Conservation (phyloP, 2,329 filamentous ascomycete species). For the Aspergillus clavatus region DNA sequence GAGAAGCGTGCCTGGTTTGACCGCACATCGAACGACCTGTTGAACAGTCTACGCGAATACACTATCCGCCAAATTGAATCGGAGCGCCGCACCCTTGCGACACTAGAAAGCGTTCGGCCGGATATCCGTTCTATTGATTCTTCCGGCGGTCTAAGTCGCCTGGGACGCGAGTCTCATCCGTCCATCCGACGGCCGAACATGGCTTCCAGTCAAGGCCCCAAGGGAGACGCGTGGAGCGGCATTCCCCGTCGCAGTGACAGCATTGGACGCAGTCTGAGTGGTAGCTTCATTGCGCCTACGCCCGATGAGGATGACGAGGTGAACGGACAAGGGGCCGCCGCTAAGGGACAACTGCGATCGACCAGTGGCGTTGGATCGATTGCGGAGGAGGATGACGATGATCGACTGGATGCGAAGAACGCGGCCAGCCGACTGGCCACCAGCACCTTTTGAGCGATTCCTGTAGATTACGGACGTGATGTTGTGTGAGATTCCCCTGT, state of each 20-base stretch:
- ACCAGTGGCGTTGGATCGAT: slow-evolving; percentile 44
- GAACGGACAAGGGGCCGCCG: slow-evolving; percentile 38
- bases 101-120: slow-evolving; percentile 86
- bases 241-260: slow-evolving; percentile 78
- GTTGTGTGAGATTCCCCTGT: slow-evolving; percentile 30
- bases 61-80: slow-evolving; percentile 93
- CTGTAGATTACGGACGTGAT: slow-evolving; percentile 34
- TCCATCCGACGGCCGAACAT: slow-evolving; percentile 67
- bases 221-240: slow-evolving; percentile 97
- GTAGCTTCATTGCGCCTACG: slow-evolving; percentile 62
- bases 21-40: slow-evolving; percentile 77
- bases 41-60: slow-evolving; percentile 81
- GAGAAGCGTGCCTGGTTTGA: slow-evolving; percentile 91
- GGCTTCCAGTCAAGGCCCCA: slow-evolving; percentile 86
- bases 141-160: slow-evolving; percentile 79
- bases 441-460: slow-evolving; percentile 70
- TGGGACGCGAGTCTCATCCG: slow-evolving; percentile 86
- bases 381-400: slow-evolving; percentile 66
- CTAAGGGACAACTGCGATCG: slow-evolving; percentile 45
- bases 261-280: slow-evolving; percentile 70
- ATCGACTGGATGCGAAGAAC: slow-evolving; percentile 90
- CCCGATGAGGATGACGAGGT: slow-evolving; percentile 59
- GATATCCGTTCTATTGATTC: slow-evolving; percentile 91
- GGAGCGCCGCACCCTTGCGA: slow-evolving; percentile 83
- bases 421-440: slow-evolving; percentile 89